phyloP scores from a whole-genome alignment of 345 rosid species.

The Hibiscus tridactylites region DNA sequence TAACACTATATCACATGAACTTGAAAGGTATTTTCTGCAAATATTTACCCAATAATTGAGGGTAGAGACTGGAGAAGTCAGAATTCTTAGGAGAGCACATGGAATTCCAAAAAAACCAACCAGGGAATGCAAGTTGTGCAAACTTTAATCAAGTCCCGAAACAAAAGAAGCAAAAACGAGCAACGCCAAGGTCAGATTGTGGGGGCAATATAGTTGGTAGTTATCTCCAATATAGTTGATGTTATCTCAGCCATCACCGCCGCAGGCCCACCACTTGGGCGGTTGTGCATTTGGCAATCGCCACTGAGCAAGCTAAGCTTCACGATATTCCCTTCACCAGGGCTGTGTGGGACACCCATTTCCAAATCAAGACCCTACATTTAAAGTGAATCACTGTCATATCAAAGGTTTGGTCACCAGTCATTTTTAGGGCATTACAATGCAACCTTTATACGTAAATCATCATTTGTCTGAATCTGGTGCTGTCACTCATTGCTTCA shows the following conservation, averaged over 20 bases:
- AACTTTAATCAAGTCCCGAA: background rate
- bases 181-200: background rate
- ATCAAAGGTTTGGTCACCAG: background rate
- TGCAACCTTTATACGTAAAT: slow-evolving; percentile 7
- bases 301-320: background rate
- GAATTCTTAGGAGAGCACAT: background rate
- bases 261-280: slow-evolving; percentile 7
- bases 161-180: too few relatives aligned
- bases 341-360: background rate
- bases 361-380: background rate
- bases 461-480: background rate
- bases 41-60: slow-evolving; percentile 3
- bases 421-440: background rate
- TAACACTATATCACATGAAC: too few relatives aligned
- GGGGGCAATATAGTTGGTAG: background rate
- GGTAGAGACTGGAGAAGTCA: background rate
- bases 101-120: slow-evolving; percentile 7
- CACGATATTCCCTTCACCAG: slow-evolving; percentile 8
- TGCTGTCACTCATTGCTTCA: background rate
- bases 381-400: background rate
- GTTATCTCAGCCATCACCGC: background rate
- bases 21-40: too few relatives aligned
- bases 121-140: slow-evolving; percentile 6
- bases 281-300: background rate
- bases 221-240: background rate